phyloP scores from a whole-genome alignment of 257 asterid genomes.

The Nicotiana benthamiana region DNA sequence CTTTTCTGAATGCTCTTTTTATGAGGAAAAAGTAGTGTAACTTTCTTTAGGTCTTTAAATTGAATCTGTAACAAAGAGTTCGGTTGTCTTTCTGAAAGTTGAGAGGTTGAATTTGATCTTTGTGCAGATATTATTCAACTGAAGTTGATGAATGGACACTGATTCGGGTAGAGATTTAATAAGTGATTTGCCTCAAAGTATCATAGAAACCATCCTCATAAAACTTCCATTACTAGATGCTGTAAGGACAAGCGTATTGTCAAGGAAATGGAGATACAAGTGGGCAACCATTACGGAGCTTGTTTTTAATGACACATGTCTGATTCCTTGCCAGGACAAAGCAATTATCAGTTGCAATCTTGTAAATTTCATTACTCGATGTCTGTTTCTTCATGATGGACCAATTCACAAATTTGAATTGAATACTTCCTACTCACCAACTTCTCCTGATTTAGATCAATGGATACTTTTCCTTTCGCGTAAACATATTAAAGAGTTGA shows the following conservation, averaged over 20 bases:
- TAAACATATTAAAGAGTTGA: conserved; percentile 58
- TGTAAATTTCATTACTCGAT: conserved; percentile 48
- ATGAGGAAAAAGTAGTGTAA: neutral
- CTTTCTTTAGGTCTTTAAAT: neutral
- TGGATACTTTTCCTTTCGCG: conserved; percentile 87
- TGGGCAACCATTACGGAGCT: conserved; percentile 71
- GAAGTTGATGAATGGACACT: conserved; percentile 37
- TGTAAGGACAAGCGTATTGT: conserved; percentile 61
- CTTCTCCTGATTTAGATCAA: conserved; percentile 61
- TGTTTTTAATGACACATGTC: conserved; percentile 58
- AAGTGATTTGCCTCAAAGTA: conserved; percentile 80
- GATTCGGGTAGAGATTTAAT: conserved; percentile 43
- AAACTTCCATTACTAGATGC: conserved; percentile 72
- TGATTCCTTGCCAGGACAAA: conserved; percentile 24
- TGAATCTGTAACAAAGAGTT: neutral
- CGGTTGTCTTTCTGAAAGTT: neutral
- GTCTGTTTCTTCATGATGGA: conserved; percentile 75
- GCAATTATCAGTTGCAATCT: conserved; percentile 31
- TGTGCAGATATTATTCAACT: conserved; percentile 9
- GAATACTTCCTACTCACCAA: conserved; percentile 35
- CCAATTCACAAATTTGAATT: conserved; percentile 73
- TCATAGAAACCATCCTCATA: conserved; percentile 59
- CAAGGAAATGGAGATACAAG: conserved; percentile 74
- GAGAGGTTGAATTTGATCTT: conserved; percentile 3
- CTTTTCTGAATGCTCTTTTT: neutral